phyloP scores from a whole-genome alignment of 1,284 basidiomycete species.

The Amylostereum areolatum region DNA sequence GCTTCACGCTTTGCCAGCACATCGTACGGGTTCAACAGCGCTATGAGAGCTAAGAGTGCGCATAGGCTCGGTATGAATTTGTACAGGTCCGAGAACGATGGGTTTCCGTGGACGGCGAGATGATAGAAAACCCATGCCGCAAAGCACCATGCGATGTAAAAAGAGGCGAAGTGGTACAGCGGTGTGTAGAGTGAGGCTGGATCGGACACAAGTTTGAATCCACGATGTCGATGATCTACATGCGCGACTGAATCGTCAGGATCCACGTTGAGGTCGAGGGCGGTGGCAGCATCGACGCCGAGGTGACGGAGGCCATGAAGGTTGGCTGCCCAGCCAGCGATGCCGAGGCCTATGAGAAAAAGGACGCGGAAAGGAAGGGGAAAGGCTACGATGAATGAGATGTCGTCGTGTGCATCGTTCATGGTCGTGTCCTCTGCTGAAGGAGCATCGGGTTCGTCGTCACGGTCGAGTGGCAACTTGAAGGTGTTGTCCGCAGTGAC shows the following conservation, averaged over 20 bases:
- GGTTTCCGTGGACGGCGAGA: constrained; percentile 49
- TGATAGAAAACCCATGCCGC: constrained; percentile 65
- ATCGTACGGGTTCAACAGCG: constrained; percentile 63
- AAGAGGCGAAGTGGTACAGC: constrained; percentile 61
- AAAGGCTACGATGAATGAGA: constrained; percentile 26
- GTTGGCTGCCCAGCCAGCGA: constrained; percentile 82
- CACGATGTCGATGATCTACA: constrained; percentile 19
- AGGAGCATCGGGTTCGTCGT: background rate
- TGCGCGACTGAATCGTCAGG: constrained; percentile 26
- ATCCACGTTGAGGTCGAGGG: constrained; percentile 53
- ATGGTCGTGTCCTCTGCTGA: constrained; percentile 5
- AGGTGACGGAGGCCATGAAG: constrained; percentile 73
- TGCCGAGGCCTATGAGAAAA: constrained; percentile 62
- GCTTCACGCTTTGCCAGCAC: constrained; percentile 60
- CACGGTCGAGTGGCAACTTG: background rate
- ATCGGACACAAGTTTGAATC: constrained; percentile 27
- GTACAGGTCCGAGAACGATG: constrained; percentile 60
- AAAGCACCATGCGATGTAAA: constrained; percentile 55
- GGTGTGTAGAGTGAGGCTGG: constrained; percentile 45
- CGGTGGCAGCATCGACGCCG: constrained; percentile 69
- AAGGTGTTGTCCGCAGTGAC: too few species aligned
- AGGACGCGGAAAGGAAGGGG: constrained; percentile 59
- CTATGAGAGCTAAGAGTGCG: constrained; percentile 48
- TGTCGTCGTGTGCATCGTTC: constrained; percentile 18
- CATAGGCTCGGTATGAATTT: constrained; percentile 72